Percentiles rank a stretch among this genome's conserved stretches.
These are phyloP conservation scores for Fusarium cicatricum DNA, from an alignment of 2,329 filamentous ascomycete genomes.

Conservation along the genomic window DNA sequence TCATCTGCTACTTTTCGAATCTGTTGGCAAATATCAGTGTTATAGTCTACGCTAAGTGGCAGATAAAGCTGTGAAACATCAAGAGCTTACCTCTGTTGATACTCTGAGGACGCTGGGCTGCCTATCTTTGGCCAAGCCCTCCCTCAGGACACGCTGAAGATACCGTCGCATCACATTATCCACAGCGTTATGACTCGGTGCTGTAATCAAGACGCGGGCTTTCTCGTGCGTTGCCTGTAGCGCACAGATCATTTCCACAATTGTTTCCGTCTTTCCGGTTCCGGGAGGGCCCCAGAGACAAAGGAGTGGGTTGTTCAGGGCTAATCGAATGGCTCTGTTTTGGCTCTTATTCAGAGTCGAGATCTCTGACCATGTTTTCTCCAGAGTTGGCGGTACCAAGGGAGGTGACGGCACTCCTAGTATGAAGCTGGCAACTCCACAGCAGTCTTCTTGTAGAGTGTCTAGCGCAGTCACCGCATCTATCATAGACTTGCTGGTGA, in stretches of 20 bases:
- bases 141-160: constrained; percentile 19
- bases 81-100: constrained; percentile 26
- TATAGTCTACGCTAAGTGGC: too few species aligned
- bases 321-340: constrained; percentile 16
- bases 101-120: constrained; percentile 9
- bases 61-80: too few species aligned
- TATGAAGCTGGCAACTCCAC: constrained; percentile 41
- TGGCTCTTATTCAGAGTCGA: constrained; percentile 27
- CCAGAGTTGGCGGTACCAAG: not conserved
- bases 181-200: constrained; percentile 56
- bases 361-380: too few species aligned
- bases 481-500: constrained; percentile 51
- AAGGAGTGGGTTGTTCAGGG: constrained; percentile 45
- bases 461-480: constrained; percentile 48
- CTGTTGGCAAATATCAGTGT: too few species aligned
- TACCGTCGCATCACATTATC: constrained; percentile 53
- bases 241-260: constrained; percentile 49
- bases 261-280: constrained; percentile 55
- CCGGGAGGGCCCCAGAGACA: constrained; percentile 56
- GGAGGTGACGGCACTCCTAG: not conserved
- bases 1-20: constrained; percentile 47
- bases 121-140: not conserved
- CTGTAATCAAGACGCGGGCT: constrained; percentile 49
- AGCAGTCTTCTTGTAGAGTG: constrained; percentile 42
- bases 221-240: constrained; percentile 40